Evolutionary conservation across 2,329 filamentous ascomycete species (phyloP).

Genomic region (Monilinia laxa): DNA sequence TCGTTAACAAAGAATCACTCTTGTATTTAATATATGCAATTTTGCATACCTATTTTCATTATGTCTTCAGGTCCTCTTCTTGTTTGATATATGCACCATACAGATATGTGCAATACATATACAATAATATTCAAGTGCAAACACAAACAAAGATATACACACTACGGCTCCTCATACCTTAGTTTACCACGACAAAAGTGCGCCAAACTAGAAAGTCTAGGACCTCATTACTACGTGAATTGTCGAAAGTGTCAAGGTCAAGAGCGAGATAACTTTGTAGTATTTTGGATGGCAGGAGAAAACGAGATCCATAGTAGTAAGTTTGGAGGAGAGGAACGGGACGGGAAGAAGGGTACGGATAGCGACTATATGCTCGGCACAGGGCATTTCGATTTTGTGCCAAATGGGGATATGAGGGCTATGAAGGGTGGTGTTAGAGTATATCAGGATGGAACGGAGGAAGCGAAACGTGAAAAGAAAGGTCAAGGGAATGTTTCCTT

Average conservation of each 20-base stretch:
- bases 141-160: slow-evolving; percentile 11
- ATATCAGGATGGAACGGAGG: slow-evolving; percentile 1
- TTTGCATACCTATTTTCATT: background rate
- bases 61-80: background rate
- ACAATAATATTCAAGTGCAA: slow-evolving; percentile 11
- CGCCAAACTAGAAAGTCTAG: background rate
- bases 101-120: slow-evolving; percentile 15
- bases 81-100: slow-evolving; percentile 3
- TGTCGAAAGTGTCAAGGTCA: slow-evolving; percentile 14
- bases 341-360: background rate
- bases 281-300: background rate
- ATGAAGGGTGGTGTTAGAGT: background rate
- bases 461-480: slow-evolving; percentile 7
- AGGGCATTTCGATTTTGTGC: slow-evolving; percentile 10
- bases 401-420: background rate
- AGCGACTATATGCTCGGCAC: background rate
- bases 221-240: background rate
- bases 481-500: background rate
- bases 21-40: background rate
- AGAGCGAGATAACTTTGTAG: slow-evolving; percentile 4
- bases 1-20: slow-evolving; percentile 7
- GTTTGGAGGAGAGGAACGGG: background rate
- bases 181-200: background rate
- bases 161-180: slow-evolving; percentile 4
- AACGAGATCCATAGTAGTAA: background rate